Evolutionary conservation across 139 green algal genomes (phyloP), one percentile per base, ranked within the genome.

Genomic region (Coccomyxa sp.): DNA sequence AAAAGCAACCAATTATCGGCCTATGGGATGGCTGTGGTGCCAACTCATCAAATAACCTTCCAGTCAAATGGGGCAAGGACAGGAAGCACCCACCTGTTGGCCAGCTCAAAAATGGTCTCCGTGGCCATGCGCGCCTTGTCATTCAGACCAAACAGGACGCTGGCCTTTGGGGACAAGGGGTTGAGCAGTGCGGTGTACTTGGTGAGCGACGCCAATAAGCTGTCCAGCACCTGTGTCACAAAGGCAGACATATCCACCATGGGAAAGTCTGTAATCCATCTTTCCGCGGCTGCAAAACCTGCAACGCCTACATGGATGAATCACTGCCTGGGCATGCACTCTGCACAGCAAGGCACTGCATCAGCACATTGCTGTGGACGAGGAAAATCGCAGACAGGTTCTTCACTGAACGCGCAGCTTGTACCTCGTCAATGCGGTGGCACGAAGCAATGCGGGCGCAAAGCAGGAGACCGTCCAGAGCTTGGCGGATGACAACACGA

Each of bases 81-180:
- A 51, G 38, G 38, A 51, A 51, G 38, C 38, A 51, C 63, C 71
- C 84, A 94, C 92, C 90, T 87, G 77, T 95, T 94, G 25, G 94
- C 93, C 13, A 98, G 86, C 16, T 76, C 75, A 63, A 98, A 97
- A 25, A 96, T 87, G 1, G 94, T 88, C 76, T 93, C 87, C 16
- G 94, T 90, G 31, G 95, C 95, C 58, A 89, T 87, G 11, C 89
- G 83, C 32, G 94, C 90, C 81, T 95, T 96, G 57, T 76, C 71
- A 78, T 95, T 89, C 76, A 91, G 86, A 0, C 94, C 95, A 85
- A 97, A 97, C 0, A 82, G 86, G 0, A 95, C 85, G 0, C 90
- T 85, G 7, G 91, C 82, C 68, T 91, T 92, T 25, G 89, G 84
- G 11, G 82, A 82, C 11, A 76, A 75, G 14, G 93, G 89, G 80